A percentile compares a stretch with the other conserved stretches of the same genome.
phyloP scores from a whole-genome alignment of 208 protist species.

The Chromosphaera perkinsii region DNA sequence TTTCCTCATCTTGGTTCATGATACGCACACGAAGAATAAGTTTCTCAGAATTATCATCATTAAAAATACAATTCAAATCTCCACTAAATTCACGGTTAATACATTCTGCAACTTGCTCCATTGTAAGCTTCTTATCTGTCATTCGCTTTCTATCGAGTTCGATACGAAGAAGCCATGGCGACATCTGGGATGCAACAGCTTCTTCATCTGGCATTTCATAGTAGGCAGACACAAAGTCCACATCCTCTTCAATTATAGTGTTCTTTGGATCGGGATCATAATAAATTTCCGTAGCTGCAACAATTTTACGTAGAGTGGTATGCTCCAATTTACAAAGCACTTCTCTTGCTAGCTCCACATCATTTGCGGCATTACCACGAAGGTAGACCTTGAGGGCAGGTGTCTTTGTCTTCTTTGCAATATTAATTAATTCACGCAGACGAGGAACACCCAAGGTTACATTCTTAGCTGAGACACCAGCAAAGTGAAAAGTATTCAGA shows the following conservation, averaged over 20 bases:
- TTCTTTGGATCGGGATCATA: slow-evolving; percentile 88
- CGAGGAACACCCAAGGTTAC: slow-evolving; percentile 98
- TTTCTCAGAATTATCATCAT: slow-evolving; percentile 83
- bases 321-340: slow-evolving; percentile 84
- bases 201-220: slow-evolving; percentile 54
- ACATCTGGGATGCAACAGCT: slow-evolving; percentile 42
- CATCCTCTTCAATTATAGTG: slow-evolving; percentile 87
- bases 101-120: slow-evolving; percentile 80
- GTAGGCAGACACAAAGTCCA: slow-evolving; percentile 66
- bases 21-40: slow-evolving; percentile 83
- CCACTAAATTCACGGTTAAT: slow-evolving; percentile 70
- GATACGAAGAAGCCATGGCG: slow-evolving; percentile 91
- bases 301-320: slow-evolving; percentile 82
- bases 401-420: slow-evolving; percentile 89
- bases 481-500: slow-evolving; percentile 99
- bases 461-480: slow-evolving; percentile 97
- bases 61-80: slow-evolving; percentile 61
- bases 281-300: slow-evolving; percentile 82
- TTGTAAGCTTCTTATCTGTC: slow-evolving; percentile 79
- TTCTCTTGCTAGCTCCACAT: slow-evolving; percentile 56
- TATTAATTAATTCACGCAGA: slow-evolving; percentile 97
- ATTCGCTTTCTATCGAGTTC: slow-evolving; percentile 81
- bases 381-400: slow-evolving; percentile 88
- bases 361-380: slow-evolving; percentile 32
- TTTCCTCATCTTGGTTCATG: slow-evolving; percentile 36